These are phyloP conservation scores for Misopates orontium DNA, from an alignment of 257 asterid species.

Conservation along the genomic window DNA sequence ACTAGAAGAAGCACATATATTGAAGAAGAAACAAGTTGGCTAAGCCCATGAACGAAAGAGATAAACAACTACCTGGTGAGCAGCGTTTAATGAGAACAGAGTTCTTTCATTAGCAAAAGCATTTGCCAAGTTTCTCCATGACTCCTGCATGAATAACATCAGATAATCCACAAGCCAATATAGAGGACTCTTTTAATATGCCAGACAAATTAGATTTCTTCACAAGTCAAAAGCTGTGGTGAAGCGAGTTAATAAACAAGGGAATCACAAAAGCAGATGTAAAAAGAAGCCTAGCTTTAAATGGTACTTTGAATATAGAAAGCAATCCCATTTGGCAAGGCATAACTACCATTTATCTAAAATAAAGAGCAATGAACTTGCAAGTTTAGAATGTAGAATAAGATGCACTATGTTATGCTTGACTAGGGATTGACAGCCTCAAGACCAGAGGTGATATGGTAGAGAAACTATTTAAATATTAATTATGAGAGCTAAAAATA, in stretches of 20 bases:
- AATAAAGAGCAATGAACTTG: too few relatives aligned
- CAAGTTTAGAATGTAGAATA: too few relatives aligned
- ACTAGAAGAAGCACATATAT: background rate
- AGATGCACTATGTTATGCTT: too few relatives aligned
- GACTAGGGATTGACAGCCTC: too few relatives aligned
- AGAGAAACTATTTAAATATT: too few relatives aligned
- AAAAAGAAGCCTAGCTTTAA: background rate
- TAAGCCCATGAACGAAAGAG: background rate
- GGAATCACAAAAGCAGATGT: background rate
- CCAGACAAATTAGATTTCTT: background rate
- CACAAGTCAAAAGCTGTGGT: background rate
- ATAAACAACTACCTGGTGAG: slow-evolving; percentile 67
- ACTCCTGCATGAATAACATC: slow-evolving; percentile 53
- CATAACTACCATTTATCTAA: background rate
- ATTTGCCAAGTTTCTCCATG: slow-evolving; percentile 77
- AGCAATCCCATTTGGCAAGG: background rate
- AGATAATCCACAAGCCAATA: slow-evolving; percentile 20
- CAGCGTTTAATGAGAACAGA: slow-evolving; percentile 59
- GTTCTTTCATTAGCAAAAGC: slow-evolving; percentile 75
- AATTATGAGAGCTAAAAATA: too few relatives aligned
- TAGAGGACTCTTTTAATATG: background rate
- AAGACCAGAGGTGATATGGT: too few relatives aligned
- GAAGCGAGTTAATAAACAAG: background rate
- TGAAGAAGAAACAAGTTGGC: background rate
- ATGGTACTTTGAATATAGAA: background rate